Base-by-base conservation (phyloP, 768 basidiomycete species). In the Lyophyllum decastes region DNA sequence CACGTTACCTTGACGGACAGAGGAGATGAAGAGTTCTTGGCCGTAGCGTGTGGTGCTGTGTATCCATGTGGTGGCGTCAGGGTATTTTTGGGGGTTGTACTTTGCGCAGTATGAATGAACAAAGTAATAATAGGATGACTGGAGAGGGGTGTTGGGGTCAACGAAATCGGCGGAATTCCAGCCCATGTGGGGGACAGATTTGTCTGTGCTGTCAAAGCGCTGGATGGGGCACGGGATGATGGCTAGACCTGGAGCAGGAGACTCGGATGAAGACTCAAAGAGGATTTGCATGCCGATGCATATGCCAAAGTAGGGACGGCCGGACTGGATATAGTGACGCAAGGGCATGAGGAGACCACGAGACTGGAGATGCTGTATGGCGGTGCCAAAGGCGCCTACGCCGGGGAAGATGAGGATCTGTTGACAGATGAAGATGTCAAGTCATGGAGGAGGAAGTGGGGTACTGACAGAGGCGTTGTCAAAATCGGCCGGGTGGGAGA, bases 261-360 rank as follows among this genome's bases (percentile, higher is more conserved):
- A 88, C 76, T 99, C 97, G 59, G 83, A 75, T 16, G 96, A 98
- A 14, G 90, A 86, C 57, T 83, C 77, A 75, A 94, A 98, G 60
- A 99, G 90, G 56, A 97, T 85, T 73, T 99, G 97, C 88, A 99
- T 89, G 66, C 97, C 97, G 68, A 99, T 92, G 76, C 97, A 99
- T 77, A 99, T 98, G 38, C 94, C 94, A 73, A 97, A 93, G 75
- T 97, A 99, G 2, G 96, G 97, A 65, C 82, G 84, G 24, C 97
- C 96, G 11, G 92, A 92, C 16, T 75, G 73, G 65, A 99, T 87
- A 72, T 98, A 99, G 50, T 81, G 74, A 60, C 82, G 83, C 55
- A 99, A 80, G 24, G 93, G 94, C 61, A 90, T 84, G 34, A 90
- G 80, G 57, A 95, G 83, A 21, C 90, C 92, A 59, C 86, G 86